Percentiles rank a stretch among this genome's conserved stretches.
Evolutionary conservation across 495 filamentous ascomycete species (phyloP).

Genomic region (Coniosporium apollinis): DNA sequence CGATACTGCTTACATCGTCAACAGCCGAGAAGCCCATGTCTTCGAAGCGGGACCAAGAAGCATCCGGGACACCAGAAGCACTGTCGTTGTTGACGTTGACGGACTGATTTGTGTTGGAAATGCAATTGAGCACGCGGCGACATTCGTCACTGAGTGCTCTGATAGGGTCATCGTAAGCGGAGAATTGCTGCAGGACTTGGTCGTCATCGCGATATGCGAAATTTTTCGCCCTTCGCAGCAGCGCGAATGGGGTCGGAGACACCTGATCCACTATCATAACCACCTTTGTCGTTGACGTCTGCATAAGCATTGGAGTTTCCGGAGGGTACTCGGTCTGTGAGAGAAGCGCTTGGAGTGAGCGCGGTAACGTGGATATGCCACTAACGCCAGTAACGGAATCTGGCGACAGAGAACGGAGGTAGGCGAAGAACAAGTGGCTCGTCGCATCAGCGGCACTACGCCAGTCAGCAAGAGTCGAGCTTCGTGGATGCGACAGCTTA

Average conservation of each 20-base stretch:
- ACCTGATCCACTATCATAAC: slow-evolving; percentile 95
- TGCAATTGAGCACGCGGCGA: slow-evolving; percentile 69
- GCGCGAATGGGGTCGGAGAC: slow-evolving; percentile 83
- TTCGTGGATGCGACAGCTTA: slow-evolving; percentile 15
- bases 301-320: slow-evolving; percentile 56
- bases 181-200: slow-evolving; percentile 60
- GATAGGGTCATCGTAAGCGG: slow-evolving; percentile 78
- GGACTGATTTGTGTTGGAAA: slow-evolving; percentile 79
- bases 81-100: slow-evolving; percentile 28
- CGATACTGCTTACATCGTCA: slow-evolving; percentile 6
- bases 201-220: slow-evolving; percentile 91
- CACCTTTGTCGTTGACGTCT: slow-evolving; percentile 69
- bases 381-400: slow-evolving; percentile 49
- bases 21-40: slow-evolving; percentile 79
- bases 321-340: slow-evolving; percentile 93
- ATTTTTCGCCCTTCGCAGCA: slow-evolving; percentile 80
- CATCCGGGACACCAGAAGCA: slow-evolving; percentile 55
- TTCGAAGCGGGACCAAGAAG: slow-evolving; percentile 92
- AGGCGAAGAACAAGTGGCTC: slow-evolving; percentile 94
- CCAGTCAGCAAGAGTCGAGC: slow-evolving; percentile 7
- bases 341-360: slow-evolving; percentile 76
- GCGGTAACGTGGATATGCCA: slow-evolving; percentile 68
- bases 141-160: slow-evolving; percentile 85
- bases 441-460: slow-evolving; percentile 80
- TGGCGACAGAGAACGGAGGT: slow-evolving; percentile 76